A percentile compares a stretch with the other conserved stretches of the same genome.
phyloP scores from a whole-genome alignment of 106 monocot genomes.

The Platanthera zijinensis region DNA sequence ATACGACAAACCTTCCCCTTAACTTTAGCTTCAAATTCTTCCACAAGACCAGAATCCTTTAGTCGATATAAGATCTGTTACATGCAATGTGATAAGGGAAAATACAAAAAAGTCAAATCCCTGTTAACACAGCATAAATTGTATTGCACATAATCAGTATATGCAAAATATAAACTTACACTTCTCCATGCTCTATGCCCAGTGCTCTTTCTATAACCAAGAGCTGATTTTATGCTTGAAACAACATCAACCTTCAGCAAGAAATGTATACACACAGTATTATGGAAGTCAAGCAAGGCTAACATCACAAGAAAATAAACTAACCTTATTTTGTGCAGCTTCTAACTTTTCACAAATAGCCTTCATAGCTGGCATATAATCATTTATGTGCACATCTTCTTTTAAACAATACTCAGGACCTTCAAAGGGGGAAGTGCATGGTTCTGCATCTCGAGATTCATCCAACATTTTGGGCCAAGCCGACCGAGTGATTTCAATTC shows the following conservation, averaged over 20 bases:
- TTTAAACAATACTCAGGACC: slow-evolving; percentile 20
- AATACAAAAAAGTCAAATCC: not conserved
- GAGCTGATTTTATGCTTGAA: slow-evolving; percentile 45
- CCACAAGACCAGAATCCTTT: slow-evolving; percentile 46
- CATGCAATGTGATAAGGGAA: not conserved
- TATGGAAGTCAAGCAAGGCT: not conserved
- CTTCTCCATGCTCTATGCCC: slow-evolving; percentile 75
- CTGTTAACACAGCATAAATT: not conserved
- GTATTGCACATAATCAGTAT: not conserved
- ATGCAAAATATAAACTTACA: slow-evolving; percentile 30
- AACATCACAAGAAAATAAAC: not conserved
- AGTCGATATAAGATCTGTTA: slow-evolving; percentile 41
- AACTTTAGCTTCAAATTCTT: slow-evolving; percentile 47
- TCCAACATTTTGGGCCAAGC: slow-evolving; percentile 22
- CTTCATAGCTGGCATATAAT: slow-evolving; percentile 67
- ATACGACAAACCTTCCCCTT: slow-evolving; percentile 30
- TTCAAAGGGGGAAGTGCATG: slow-evolving; percentile 18
- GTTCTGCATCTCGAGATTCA: slow-evolving; percentile 11
- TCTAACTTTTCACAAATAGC: slow-evolving; percentile 67
- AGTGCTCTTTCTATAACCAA: slow-evolving; percentile 35
- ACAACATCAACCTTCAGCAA: slow-evolving; percentile 47
- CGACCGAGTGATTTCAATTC: slow-evolving; percentile 52
- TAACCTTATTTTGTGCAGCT: slow-evolving; percentile 52
- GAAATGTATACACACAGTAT: slow-evolving; percentile 7
- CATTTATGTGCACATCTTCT: slow-evolving; percentile 42